phyloP scores from a whole-genome alignment of 176 grass and related monocot species.

The Echinochloa phyllopogon region DNA sequence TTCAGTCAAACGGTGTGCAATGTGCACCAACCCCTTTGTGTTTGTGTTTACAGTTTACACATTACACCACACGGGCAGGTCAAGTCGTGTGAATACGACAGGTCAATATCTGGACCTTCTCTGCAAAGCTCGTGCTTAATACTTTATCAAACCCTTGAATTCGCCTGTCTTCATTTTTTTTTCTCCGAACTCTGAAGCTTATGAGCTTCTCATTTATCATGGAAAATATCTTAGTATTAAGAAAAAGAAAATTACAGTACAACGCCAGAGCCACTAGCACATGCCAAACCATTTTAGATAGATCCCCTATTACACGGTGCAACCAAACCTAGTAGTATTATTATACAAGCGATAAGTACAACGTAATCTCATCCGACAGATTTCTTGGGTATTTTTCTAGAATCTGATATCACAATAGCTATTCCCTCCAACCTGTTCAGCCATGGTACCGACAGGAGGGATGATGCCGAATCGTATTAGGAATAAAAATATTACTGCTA shows the following conservation, averaged over 20 bases:
- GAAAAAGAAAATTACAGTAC: too few relatives aligned
- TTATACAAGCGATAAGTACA: too few relatives aligned
- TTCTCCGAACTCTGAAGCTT: neutral
- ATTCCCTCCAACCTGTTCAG: neutral
- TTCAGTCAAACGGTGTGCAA: neutral
- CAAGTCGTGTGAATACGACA: slow-evolving; percentile 8
- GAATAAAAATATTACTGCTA: too few relatives aligned
- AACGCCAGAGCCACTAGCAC: too few relatives aligned
- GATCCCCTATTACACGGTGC: too few relatives aligned
- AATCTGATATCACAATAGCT: neutral
- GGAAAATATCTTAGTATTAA: too few relatives aligned
- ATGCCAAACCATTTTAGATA: too few relatives aligned
- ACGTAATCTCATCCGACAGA: neutral
- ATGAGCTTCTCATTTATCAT: neutral
- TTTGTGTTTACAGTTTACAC: neutral
- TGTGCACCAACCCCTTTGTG: neutral
- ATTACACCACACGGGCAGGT: neutral
- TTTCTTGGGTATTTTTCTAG: neutral
- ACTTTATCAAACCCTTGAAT: neutral
- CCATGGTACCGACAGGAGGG: neutral
- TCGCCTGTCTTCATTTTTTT: neutral
- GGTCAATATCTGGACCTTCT: neutral
- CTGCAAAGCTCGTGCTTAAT: neutral
- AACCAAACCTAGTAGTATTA: too few relatives aligned
- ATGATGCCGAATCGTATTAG: neutral